Base-by-base conservation (phyloP, 2,329 filamentous ascomycete genomes). In the Neofusicoccum kwambonambiense region DNA sequence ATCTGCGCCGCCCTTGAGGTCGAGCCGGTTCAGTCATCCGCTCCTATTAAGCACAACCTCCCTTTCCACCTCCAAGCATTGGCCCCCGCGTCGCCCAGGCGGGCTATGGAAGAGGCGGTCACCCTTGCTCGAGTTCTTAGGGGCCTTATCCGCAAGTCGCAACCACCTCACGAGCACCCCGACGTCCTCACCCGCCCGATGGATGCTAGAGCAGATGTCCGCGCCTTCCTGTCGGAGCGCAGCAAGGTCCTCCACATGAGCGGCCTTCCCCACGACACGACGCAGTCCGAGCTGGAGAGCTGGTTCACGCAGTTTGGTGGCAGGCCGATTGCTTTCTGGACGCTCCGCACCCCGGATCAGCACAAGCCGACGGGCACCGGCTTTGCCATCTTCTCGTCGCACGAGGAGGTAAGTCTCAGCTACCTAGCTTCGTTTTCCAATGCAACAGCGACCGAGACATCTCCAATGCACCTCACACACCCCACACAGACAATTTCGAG, bases 261-360 rank as follows among this genome's bases (percentile, higher is more conserved):
- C 73, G 95, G 95, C 56, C 85, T 99, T 61, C 95, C 95, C 50
- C 95, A 99, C 77, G 95, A 99, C 73, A 99, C 95, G 41, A 99
- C 95, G 1, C 95, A 99, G 81, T 98, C 94, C 3, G 95, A 99
- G 81, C 86, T 99, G 27, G 95, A 99, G 82, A 97, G 93, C 81
- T 99, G 95, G 95, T 99, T 98, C 77, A 99, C 95, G 35, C 95
- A 99, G 79, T 99, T 97, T 76, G 95, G 95, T 69, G 95, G 95
- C 57, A 91, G 95, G 49, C 95, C 95, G 35, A 99, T 99, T 80
- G 95, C 95, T 19, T 99, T 99, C 81, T 99, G 95, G 95, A 99
- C 95, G 17, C 86, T 99, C 58, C 91, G 94, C 68, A 99, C 95
- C 13, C 95, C 95, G 3, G 95, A 99, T 79, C 95, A 98, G 81